Evolutionary conservation across 345 rosid genomes (phyloP).

Genomic region (Clausena lansium): DNA sequence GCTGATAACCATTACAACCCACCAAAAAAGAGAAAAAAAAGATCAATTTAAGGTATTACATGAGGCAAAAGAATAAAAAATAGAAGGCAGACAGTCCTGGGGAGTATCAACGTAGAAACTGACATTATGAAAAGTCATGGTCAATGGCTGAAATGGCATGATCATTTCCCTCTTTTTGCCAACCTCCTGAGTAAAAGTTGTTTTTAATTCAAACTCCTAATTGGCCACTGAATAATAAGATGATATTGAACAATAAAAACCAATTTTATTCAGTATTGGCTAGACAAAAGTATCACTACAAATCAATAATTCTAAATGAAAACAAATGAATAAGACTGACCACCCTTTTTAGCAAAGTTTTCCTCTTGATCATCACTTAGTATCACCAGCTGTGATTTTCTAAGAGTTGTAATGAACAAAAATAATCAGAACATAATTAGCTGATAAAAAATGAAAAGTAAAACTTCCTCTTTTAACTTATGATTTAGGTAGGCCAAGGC

Average conservation of each 20-base stretch:
- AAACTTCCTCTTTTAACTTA: constrained; percentile 31
- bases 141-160: constrained; percentile 83
- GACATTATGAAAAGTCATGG: constrained; percentile 89
- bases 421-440: neutral
- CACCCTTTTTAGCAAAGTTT: constrained; percentile 13
- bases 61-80: neutral
- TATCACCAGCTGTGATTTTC: constrained; percentile 42
- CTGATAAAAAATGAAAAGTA: neutral
- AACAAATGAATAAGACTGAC: constrained; percentile 24
- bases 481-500: constrained; percentile 80
- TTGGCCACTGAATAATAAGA: constrained; percentile 23
- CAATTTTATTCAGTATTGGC: neutral
- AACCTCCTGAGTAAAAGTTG: constrained; percentile 25
- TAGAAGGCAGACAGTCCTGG: constrained; percentile 37
- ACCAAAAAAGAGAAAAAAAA: too few species aligned
- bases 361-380: constrained; percentile 41
- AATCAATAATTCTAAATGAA: neutral
- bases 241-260: neutral
- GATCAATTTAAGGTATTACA: neutral
- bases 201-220: neutral
- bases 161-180: constrained; percentile 76
- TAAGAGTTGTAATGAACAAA: constrained; percentile 49
- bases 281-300: neutral
- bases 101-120: constrained; percentile 94
- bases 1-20: neutral